Conservation (phyloP, 768 basidiomycete species). For the Serendipita vermifera region DNA sequence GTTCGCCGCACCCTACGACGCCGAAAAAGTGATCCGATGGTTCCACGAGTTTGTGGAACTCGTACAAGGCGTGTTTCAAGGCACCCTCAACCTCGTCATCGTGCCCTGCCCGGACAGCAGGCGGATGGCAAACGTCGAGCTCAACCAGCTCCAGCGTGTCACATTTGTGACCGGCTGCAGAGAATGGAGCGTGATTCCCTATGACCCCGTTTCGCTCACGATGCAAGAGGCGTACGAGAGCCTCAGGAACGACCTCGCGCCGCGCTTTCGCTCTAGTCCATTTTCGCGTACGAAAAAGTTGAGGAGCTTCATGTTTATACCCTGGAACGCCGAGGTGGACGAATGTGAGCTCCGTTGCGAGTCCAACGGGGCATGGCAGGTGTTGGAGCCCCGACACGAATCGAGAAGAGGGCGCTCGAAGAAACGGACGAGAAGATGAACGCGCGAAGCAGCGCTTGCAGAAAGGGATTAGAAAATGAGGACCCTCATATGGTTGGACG, state of each 20-base stretch:
- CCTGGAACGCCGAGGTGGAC: not conserved
- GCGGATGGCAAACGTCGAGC: not conserved
- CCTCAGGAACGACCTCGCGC: not conserved
- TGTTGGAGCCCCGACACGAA: not conserved
- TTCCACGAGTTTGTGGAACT: constrained; percentile 8
- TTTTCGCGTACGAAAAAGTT: not conserved
- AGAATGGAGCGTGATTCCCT: constrained; percentile 5
- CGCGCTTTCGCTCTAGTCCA: not conserved
- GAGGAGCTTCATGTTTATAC: constrained; percentile 4
- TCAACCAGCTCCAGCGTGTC: not conserved
- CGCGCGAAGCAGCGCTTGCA: no score
- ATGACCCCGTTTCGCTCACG: not conserved
- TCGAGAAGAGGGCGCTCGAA: not conserved
- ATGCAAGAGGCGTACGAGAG: constrained; percentile 1
- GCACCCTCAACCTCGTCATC: constrained; percentile 7
- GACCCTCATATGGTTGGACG: no score
- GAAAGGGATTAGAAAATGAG: no score
- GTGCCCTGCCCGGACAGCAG: not conserved
- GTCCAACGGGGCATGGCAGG: not conserved
- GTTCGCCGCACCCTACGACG: constrained; percentile 4
- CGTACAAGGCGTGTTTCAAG: not conserved
- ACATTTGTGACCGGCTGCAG: not conserved
- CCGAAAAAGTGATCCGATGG: not conserved
- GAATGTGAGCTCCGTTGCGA: constrained; percentile 4
- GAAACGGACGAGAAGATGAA: no score